Evolutionary conservation across 441 rosid genomes (phyloP), one percentile per base, ranked within the genome.

Genomic region (Manihot esculenta): DNA sequence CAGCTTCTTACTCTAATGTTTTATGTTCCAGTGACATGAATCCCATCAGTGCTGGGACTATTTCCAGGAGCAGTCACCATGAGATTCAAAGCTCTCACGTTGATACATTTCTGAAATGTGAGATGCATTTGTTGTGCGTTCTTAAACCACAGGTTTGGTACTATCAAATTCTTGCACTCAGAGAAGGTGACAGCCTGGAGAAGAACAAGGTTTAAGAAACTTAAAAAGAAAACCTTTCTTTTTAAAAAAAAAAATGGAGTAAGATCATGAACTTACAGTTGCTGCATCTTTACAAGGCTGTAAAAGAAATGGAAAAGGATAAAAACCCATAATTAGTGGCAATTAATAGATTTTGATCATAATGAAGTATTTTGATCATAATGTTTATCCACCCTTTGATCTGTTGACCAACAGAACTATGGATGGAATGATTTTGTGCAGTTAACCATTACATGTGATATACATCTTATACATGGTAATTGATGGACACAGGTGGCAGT

Each of bases 11-110:
- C 7, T 7, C 42, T 38, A 7, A 38, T 38, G 42, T 38, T 38
- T 7, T 7, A 0, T 8, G 42, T 38, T 5, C 42, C 42, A 38
- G 42, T 38, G 42, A 38, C 42, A 38, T 38, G 42, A 7, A 38
- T 38, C 0, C 98, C 98, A 58, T 94, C 98, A 0, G 98, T 94
- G 74, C 91, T 94, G 21, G 98, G 98, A 70, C 98, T 94, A 3
- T 83, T 59, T 12, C 62, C 87, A 0, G 98, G 97, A 38, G 97
- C 89, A 6, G 70, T 78, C 30, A 94, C 82, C 38, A 62, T 30
- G 33, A 94, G 85, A 55, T 84, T 80, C 62, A 72, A 64, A 35
- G 86, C 94, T 55, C 72, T 77, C 0, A 89, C 97, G 62, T 91
- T 89, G 0, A 64, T 9, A 47, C 96, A 87, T 10, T 82, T 71